Evolutionary conservation across 768 basidiomycete genomes (phyloP), one percentile per base, ranked within the genome.

Genomic region (Pulveroboletus sp.): DNA sequence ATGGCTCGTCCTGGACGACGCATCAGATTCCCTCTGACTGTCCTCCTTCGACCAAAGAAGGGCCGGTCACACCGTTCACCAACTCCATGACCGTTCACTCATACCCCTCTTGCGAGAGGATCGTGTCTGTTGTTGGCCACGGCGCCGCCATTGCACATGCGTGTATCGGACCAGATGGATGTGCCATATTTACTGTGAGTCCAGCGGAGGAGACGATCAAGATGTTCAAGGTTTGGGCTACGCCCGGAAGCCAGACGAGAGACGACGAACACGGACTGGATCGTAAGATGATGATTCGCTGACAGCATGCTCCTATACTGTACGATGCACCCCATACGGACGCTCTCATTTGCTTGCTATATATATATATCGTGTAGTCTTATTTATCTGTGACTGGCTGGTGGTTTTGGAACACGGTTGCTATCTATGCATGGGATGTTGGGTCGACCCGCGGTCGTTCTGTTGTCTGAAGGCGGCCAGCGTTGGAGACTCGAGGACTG

Each of bases 221-320:
- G 69, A 81, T 84, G 76, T 86, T 83, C 77, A 79, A 81, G 54
- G 81, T 85, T 30, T 86, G 83, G 84, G 64, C 66, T 43, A 37
- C 55, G 2, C 57, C 66, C 0, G 58, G 40, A 39, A 53, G n/a
- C 15, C 54, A 57, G 40, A 26, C 37, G 31, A 69, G 49, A 30
- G 44, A 54, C 7, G 57, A 55, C 2, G 55, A 53, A 40, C 46
- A 54, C 43, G 65, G 63, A 47, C 47, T 69, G 17, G 38, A 33
- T 46, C 49, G 53, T 26, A 68, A 51, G 43, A 64, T 53, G 35
- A 41, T 53, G 28, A 67, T 67, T 53, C 68, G 66, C 42, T 67
- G 56, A 53, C 39, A 40, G 31, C 36, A 21, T 39, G 43, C 33
- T 42, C 36, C 39, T 33, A 35, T 30, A 41, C 9, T 53, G 26